Percentiles rank a stretch among this genome's conserved stretches.
These are phyloP conservation scores for Cardamine chenopodiifolia DNA, from an alignment of 345 rosid species.

Conservation along the genomic window DNA sequence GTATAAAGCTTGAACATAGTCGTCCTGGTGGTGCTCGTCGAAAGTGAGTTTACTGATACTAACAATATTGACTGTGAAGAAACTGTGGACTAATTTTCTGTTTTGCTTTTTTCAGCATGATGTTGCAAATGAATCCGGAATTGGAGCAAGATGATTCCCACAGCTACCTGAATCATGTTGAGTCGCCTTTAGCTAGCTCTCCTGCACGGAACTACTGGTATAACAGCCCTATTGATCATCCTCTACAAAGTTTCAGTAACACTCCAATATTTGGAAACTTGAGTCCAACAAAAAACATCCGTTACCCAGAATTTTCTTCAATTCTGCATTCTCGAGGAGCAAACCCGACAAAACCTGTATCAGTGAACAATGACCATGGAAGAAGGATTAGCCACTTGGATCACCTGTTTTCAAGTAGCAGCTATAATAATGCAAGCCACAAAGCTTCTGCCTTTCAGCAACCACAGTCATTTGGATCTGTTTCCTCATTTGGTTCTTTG, in stretches of 20 bases:
- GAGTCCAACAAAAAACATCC: slow-evolving; percentile 49
- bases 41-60: slow-evolving; percentile 45
- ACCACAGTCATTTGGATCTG: slow-evolving; percentile 50
- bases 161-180: slow-evolving; percentile 51
- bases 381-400: slow-evolving; percentile 47
- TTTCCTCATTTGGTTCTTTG: slow-evolving; percentile 54
- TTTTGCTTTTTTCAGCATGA: slow-evolving; percentile 45
- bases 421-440: slow-evolving; percentile 44
- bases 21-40: slow-evolving; percentile 88
- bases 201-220: slow-evolving; percentile 58
- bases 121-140: slow-evolving; percentile 64
- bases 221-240: slow-evolving; percentile 59
- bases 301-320: slow-evolving; percentile 58
- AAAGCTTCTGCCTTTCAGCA: slow-evolving; percentile 50
- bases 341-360: slow-evolving; percentile 50
- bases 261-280: slow-evolving; percentile 50
- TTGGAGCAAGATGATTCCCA: slow-evolving; percentile 65
- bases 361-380: slow-evolving; percentile 54
- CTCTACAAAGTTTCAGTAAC: slow-evolving; percentile 49
- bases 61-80: background rate
- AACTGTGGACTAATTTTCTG: background rate
- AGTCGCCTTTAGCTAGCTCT: slow-evolving; percentile 61
- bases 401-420: slow-evolving; percentile 45
- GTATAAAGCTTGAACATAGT: slow-evolving; percentile 84
- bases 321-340: slow-evolving; percentile 49